Evolutionary conservation across 306 rosid species (phyloP), one percentile per base, ranked within the genome.

Genomic region (Cicer pinnatifidum): DNA sequence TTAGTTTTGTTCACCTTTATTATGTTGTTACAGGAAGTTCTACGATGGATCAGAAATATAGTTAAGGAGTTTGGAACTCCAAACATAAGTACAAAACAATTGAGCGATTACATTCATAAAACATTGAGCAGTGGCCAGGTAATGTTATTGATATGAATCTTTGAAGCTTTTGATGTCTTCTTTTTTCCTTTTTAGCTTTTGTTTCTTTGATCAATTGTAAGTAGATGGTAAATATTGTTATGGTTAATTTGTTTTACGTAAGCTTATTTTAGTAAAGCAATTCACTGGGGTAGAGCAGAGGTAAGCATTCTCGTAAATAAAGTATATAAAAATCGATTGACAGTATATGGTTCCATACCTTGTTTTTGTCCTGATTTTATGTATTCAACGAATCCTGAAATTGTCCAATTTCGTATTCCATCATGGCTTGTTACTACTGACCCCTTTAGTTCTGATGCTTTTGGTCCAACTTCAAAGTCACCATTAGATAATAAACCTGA

Each of bases 111-210:
- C 77, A 86, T 95, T 70, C 80, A 89, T 85, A 86, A 91, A 85
- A 95, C 99, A n/a, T 81, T 95, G 83, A 91, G 82, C 69, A 83
- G 90, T 72, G 99, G 99, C 71, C 89, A 88, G 99, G 99, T 88
- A 82, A 78, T 51, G 50, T 40, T 38, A 44, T 47, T 65, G 44
- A 38, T 35, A 10, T 13, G 53, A 60, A 69, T 54, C 37, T 50
- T 16, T 39, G 73, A 63, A 20, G 54, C 75, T 16, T 79, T 78
- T 76, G 57, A 61, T 75, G 57, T 40, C 47, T 43, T 40, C 20
- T 23, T 13, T 39, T 48, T 48, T 63, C 60, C 43, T 70, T 62
- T 43, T 61, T 52, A 43, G 53, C 11, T 45, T 44, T 44, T 16
- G 39, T 20, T 16, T 39, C 52, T 57, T 70, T 41, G 68, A 59